These are phyloP conservation scores for Fusarium tuaranense DNA, from an alignment of 2,329 filamentous ascomycete species.

Conservation along the genomic window DNA sequence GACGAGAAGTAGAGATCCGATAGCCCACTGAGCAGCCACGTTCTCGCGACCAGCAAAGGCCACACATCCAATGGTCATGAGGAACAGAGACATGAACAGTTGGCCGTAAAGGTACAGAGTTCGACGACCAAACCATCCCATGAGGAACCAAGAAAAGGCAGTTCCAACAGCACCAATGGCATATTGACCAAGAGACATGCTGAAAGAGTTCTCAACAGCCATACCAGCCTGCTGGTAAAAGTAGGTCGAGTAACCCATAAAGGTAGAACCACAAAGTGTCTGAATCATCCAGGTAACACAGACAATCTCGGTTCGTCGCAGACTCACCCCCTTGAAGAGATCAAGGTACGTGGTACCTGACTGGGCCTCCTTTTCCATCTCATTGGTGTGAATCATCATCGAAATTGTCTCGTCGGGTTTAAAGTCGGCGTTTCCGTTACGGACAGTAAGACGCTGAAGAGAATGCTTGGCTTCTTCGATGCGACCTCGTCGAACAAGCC, in stretches of 20 bases:
- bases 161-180: constrained; percentile 60
- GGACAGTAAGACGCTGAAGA: constrained; percentile 53
- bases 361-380: constrained; percentile 56
- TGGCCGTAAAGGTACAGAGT: constrained; percentile 59
- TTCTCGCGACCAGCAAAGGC: constrained; percentile 63
- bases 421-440: constrained; percentile 51
- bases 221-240: constrained; percentile 60
- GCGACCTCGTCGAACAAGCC: constrained; percentile 57
- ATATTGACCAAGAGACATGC: constrained; percentile 56
- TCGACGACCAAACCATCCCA: constrained; percentile 58
- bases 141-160: constrained; percentile 58
- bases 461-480: constrained; percentile 54
- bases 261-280: constrained; percentile 53
- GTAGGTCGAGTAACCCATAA: constrained; percentile 71
- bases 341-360: constrained; percentile 58
- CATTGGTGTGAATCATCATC: constrained; percentile 65
- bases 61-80: constrained; percentile 62
- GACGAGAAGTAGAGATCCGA: constrained; percentile 58
- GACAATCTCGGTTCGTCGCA: constrained; percentile 59
- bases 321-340: constrained; percentile 60
- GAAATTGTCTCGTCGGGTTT: constrained; percentile 59
- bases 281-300: constrained; percentile 58
- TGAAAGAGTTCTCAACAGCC: constrained; percentile 52
- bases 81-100: constrained; percentile 59
- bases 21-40: constrained; percentile 59